Base-by-base conservation (phyloP, 441 rosid genomes). In the Aquilaria agallochum region DNA sequence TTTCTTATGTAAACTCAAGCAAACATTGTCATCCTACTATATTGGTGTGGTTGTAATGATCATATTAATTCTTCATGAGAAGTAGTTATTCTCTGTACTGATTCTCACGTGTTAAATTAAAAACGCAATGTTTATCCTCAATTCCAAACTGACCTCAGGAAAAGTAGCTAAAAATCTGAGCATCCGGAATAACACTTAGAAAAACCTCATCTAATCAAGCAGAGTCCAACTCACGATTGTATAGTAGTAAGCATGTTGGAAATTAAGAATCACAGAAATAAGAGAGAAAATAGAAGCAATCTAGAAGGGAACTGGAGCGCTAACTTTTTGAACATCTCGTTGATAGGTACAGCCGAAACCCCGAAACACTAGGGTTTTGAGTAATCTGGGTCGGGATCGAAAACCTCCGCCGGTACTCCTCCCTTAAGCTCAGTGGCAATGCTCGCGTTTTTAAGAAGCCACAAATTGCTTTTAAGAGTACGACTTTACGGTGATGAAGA, bases 281-380 rank as follows among this genome's bases (percentile, higher is more conserved):
- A 34, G 20, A 4, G 56, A 34, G 42, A 36, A 36, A 36, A 36
- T 36, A 8, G 7, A 36, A 36, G 42, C 42, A n/a, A 60, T 10
- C 15, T 13, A 31, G 5, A 30, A 60, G 27, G 7, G 15, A 34
- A 30, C 40, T 13, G 36, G 30, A 52, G 4, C 2, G 33, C 58
- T 74, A 66, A 83, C 85, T 83, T 83, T 67, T 80, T 83, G 79
- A 83, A 83, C 88, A 83, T 83, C 52, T 56, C 73, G 63, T 56
- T 42, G 30, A 48, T 36, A 60, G 53, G 9, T 15, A 27, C 34
- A 49, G 20, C 42, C 30, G 34, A 49, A 50, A 27, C 11, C 31
- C 9, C 4, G 49, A 51, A 69, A 12, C 13, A 13, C 9, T 6
- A 55, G 55, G 59, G 59, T 53, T 63, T 70, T 50, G 51, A 34